Evolutionary conservation across 164 flowering plant genomes (phyloP).

Genomic region (Paratinospora sagittata): DNA sequence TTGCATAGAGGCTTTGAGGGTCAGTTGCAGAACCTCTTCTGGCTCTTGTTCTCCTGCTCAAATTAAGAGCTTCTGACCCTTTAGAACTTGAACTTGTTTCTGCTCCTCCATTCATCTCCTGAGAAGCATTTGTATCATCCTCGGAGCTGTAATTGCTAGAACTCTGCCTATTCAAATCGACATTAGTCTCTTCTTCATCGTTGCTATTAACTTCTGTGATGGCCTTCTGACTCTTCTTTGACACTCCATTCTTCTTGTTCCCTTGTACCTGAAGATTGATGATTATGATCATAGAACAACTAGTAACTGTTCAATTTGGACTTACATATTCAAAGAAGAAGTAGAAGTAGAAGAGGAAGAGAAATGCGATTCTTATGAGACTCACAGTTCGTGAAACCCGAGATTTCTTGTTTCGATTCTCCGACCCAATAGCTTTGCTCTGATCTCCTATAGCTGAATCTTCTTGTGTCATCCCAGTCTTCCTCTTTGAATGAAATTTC

Average conservation of each 20-base stretch:
- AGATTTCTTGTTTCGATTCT: conserved; percentile 46
- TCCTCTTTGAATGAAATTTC: conserved; percentile 17
- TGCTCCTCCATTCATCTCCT: conserved; percentile 38
- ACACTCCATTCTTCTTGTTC: conserved; percentile 39
- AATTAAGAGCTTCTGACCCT: conserved; percentile 22
- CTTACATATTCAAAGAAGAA: conserved; percentile 8
- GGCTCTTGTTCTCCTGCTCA: conserved; percentile 60
- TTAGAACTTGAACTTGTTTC: conserved; percentile 25
- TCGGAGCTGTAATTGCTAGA: conserved; percentile 58
- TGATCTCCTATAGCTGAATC: conserved; percentile 14
- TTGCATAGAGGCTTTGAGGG: conserved; percentile 98
- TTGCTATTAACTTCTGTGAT: conserved; percentile 10
- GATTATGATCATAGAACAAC: background rate
- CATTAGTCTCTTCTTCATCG: conserved; percentile 31
- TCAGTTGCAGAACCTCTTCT: conserved; percentile 76
- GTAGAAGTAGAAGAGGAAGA: background rate
- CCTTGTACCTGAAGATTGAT: conserved; percentile 34
- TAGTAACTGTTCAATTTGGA: conserved; percentile 9
- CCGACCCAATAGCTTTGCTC: conserved; percentile 9
- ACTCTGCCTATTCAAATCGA: conserved; percentile 26
- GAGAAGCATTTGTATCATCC: conserved; percentile 54
- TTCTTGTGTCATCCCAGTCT: conserved; percentile 12
- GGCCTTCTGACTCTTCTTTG: conserved; percentile 42
- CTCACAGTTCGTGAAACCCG: conserved; percentile 41
- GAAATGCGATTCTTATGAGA: conserved; percentile 4